phyloP scores from a whole-genome alignment of 768 basidiomycete species.

The Tremella mesenterica region DNA sequence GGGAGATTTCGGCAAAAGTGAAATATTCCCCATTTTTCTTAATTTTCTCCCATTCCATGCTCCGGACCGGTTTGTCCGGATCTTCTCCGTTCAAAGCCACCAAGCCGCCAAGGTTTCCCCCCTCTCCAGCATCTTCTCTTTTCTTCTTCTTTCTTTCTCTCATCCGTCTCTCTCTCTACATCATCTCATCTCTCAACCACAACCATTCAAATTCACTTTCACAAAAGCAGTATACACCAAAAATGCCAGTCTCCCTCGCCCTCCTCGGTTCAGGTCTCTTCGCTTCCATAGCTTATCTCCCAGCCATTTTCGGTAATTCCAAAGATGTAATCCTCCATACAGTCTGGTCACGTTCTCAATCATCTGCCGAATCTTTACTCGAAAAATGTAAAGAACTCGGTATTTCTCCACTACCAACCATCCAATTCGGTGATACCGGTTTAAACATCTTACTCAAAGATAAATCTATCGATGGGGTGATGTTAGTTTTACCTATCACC shows the following conservation, averaged over 20 bases:
- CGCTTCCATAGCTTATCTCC: conserved; percentile 59
- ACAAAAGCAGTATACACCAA: too few relatives aligned
- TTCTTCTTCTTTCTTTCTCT: conserved; percentile 7
- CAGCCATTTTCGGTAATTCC: conserved; percentile 52
- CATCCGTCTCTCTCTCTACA: background rate
- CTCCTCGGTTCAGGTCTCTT: conserved; percentile 69
- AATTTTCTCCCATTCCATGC: too few relatives aligned
- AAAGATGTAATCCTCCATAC: conserved; percentile 54
- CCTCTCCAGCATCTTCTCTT: conserved; percentile 14
- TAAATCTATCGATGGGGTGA: conserved; percentile 61
- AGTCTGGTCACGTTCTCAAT: conserved; percentile 70
- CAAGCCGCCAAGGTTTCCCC: too few relatives aligned
- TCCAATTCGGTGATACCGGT: conserved; percentile 34
- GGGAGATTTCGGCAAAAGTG: too few relatives aligned
- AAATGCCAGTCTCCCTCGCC: conserved; percentile 53
- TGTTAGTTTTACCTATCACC: conserved; percentile 69
- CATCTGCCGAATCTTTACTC: conserved; percentile 46
- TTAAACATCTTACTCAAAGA: conserved; percentile 53
- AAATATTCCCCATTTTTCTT: too few relatives aligned
- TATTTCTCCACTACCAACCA: conserved; percentile 49
- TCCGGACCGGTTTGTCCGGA: too few relatives aligned
- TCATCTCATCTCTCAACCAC: conserved; percentile 2
- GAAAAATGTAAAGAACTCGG: conserved; percentile 48
- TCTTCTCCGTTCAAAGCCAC: too few relatives aligned
- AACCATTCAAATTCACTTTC: too few relatives aligned